Evolutionary conservation across 2,329 filamentous ascomycete genomes (phyloP), one percentile per base, ranked within the genome.

Genomic region (Aspergillus fumigatus): DNA sequence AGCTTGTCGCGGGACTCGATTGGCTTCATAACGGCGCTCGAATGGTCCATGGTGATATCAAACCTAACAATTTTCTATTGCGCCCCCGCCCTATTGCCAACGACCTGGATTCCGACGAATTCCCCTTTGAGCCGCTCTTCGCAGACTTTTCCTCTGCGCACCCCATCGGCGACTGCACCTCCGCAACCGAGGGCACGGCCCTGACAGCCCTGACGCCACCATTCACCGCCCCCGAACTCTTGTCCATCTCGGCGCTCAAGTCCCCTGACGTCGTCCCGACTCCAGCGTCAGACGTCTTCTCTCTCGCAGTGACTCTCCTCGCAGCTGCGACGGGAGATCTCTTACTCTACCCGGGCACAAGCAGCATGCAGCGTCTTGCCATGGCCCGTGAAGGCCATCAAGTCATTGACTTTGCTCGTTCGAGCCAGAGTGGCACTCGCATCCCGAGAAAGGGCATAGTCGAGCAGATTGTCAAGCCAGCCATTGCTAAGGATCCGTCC

Each of bases 21-120:
- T 81, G 77, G 75, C 66, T 81, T 6, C 79, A 80, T 51, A 61
- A 65, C 35, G 59, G 61, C 3, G 67, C 72, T 2, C 68, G 70
- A 4, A 68, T 80, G 3, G 70, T 80, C 2, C 79, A 81, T 59
- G 77, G 76, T 1, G 77, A 80, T 64, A 74, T 80, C 63, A 80
- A 80, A 58, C 77, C 76, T 4, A 71, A 74, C 48, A 80, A 79
- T 43, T 67, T 79, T 27, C 67, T 79, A 0, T 66, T 80, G 2
- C 67, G 65, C 3, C 62, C 65, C 23, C 58, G 64, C 4, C 48
- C 59, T n/a, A 56, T 57, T 3, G 52, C 59, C 7, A 29, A 55
- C 38, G 52, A 58, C 2, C 26, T 48, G 6, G 58, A 60, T 4
- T 57, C 58, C 3, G 53, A 50, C 10, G 59, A 53, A 5, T 75